phyloP scores from a whole-genome alignment of 352 stramenopile genomes.

The Phytophthora agathidicida region DNA sequence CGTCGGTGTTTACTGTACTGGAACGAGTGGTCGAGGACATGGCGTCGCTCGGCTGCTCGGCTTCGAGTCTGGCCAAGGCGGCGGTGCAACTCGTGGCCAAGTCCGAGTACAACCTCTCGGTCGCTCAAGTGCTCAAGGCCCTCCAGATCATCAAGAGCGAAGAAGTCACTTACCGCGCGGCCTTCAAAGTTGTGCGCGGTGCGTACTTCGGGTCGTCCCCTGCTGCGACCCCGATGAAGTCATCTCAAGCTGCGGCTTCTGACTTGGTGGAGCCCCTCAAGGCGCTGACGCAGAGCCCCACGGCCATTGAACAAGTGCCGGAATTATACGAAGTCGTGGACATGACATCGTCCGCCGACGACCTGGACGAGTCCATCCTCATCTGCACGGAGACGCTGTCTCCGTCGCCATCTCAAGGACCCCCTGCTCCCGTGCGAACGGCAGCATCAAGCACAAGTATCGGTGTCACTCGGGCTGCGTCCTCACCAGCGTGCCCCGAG shows the following conservation, averaged over 20 bases:
- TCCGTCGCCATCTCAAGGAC: conserved; percentile 33
- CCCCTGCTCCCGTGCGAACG: conserved; percentile 16
- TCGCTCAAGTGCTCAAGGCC: conserved; percentile 25
- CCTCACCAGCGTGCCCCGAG: conserved; percentile 32
- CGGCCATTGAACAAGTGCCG: conserved; percentile 32
- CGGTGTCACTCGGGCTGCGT: conserved; percentile 29
- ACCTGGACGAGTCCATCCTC: conserved; percentile 30
- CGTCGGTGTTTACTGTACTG: conserved; percentile 47
- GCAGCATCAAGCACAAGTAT: conserved; percentile 25
- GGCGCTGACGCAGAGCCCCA: conserved; percentile 35
- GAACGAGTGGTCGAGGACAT: conserved; percentile 43
- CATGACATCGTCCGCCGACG: conserved; percentile 4
- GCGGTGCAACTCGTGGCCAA: conserved; percentile 53
- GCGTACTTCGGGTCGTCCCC: conserved; percentile 29
- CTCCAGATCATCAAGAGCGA: conserved; percentile 31
- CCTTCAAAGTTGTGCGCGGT: conserved; percentile 42
- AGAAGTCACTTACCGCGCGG: conserved; percentile 32
- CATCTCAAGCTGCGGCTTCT: conserved; percentile 12
- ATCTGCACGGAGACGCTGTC: conserved; percentile 42
- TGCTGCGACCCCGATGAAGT: conserved; percentile 6
- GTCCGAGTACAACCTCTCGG: conserved; percentile 38
- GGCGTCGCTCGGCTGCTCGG: conserved; percentile 38
- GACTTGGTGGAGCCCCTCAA: conserved; percentile 34
- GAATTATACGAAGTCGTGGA: conserved; percentile 19
- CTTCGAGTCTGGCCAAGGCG: conserved; percentile 51